Percentiles rank a stretch among this genome's conserved stretches.
These are phyloP conservation scores for Suhomyces pyralidae DNA, from an alignment of 805 yeast species.

Conservation along the genomic window DNA sequence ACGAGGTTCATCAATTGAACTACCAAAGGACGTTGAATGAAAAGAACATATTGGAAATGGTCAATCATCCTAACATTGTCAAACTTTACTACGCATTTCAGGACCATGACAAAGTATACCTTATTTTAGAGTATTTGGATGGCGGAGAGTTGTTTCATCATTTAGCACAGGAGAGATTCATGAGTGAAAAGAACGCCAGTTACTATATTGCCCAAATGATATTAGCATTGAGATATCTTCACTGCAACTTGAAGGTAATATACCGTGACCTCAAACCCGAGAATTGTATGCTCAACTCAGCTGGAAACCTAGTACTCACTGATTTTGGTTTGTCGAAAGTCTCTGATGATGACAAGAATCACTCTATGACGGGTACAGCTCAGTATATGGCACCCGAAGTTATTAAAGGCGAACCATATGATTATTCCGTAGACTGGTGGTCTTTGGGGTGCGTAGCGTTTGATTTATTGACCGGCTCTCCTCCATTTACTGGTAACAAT, in stretches of 20 bases:
- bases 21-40: constrained; percentile 41
- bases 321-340: constrained; percentile 45
- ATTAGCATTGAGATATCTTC: constrained; percentile 39
- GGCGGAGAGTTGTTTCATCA: constrained; percentile 48
- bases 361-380: constrained; percentile 43
- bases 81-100: constrained; percentile 45
- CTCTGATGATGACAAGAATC: constrained; percentile 18
- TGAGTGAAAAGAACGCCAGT: constrained; percentile 36
- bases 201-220: constrained; percentile 44
- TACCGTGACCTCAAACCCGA: constrained; percentile 46
- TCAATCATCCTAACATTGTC: constrained; percentile 44
- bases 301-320: constrained; percentile 41
- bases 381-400: constrained; percentile 50
- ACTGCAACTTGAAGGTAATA: constrained; percentile 35
- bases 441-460: constrained; percentile 43
- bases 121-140: constrained; percentile 42
- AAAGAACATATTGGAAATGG: constrained; percentile 38
- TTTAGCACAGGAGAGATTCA: constrained; percentile 22
- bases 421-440: constrained; percentile 48
- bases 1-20: constrained; percentile 31
- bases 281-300: constrained; percentile 42
- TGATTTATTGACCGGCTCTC: constrained; percentile 43
- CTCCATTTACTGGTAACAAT: constrained; percentile 44
- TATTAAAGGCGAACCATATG: constrained; percentile 39
- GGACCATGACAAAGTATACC: constrained; percentile 41